phyloP scores from a whole-genome alignment of 1,139 yeast genomes.

The Candida labiduridarum region DNA sequence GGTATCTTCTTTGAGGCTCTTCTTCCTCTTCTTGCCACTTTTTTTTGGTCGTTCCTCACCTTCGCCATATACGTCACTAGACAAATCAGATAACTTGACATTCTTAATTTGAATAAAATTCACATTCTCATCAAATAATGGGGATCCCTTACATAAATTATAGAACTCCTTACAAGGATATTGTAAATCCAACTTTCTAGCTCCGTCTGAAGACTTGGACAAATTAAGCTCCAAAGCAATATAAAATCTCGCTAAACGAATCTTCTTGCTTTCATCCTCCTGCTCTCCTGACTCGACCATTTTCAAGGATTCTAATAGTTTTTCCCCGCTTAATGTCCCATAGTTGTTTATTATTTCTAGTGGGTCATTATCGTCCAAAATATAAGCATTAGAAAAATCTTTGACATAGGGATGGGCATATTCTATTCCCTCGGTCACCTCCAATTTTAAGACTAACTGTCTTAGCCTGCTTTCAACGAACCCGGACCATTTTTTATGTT shows the following conservation, averaged over 20 bases:
- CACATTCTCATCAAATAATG: constrained; percentile 60
- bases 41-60: constrained; percentile 76
- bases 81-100: constrained; percentile 79
- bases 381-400: constrained; percentile 61
- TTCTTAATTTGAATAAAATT: constrained; percentile 70
- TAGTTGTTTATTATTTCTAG: constrained; percentile 50
- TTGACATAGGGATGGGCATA: constrained; percentile 91
- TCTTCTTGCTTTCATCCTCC: constrained; percentile 26
- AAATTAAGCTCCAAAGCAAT: constrained; percentile 75
- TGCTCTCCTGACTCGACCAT: constrained; percentile 18
- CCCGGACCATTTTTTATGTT: constrained; percentile 89
- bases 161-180: constrained; percentile 90
- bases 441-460: constrained; percentile 78
- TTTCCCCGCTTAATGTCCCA: constrained; percentile 52
- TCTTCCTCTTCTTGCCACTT: constrained; percentile 33
- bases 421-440: constrained; percentile 69
- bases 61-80: constrained; percentile 79
- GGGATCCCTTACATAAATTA: constrained; percentile 75
- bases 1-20: constrained; percentile 11
- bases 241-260: constrained; percentile 71
- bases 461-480: constrained; percentile 88
- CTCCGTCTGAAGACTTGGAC: constrained; percentile 33
- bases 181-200: constrained; percentile 79
- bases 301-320: constrained; percentile 13
- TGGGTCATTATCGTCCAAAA: constrained; percentile 55